phyloP scores from a whole-genome alignment of 768 basidiomycete genomes.

The Boletus tylopilopsis region DNA sequence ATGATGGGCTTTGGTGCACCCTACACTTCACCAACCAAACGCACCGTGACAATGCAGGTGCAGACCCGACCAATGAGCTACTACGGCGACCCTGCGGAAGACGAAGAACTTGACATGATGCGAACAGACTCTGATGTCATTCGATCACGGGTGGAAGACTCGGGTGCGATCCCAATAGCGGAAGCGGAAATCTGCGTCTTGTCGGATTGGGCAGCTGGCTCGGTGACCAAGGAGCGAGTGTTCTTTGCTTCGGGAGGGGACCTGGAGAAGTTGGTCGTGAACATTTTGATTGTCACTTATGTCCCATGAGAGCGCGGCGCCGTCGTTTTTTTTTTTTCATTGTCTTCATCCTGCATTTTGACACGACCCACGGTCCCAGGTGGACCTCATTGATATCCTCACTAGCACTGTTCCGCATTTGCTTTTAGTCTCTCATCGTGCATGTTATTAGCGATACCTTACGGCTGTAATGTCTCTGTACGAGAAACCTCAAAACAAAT shows the following conservation, averaged over 20 bases:
- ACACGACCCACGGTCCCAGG: no score
- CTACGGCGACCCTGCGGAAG: constrained; percentile 40
- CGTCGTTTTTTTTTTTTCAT: not conserved
- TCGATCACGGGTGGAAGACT: constrained; percentile 56
- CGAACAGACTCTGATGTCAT: constrained; percentile 36
- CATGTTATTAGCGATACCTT: constrained; percentile 7
- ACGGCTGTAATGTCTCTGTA: constrained; percentile 9
- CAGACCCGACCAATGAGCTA: constrained; percentile 40
- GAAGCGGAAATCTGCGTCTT: constrained; percentile 62
- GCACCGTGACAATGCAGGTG: constrained; percentile 34
- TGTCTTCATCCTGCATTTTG: not conserved
- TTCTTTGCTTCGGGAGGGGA: constrained; percentile 64
- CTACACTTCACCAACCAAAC: constrained; percentile 21
- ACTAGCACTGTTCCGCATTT: no score
- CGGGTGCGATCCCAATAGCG: constrained; percentile 60
- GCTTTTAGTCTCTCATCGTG: not conserved
- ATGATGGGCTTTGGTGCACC: constrained; percentile 26
- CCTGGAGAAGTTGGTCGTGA: constrained; percentile 71
- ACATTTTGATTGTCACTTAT: constrained; percentile 67
- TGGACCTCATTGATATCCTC: constrained; percentile 4
- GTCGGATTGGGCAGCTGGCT: constrained; percentile 47
- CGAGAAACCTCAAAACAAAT: constrained; percentile 9
- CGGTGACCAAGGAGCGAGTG: constrained; percentile 62
- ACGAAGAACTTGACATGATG: constrained; percentile 30
- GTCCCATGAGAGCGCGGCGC: constrained; percentile 48